Evolutionary conservation across 1,284 basidiomycete species (phyloP).

Genomic region (Cutaneotrichosporon dermatis): DNA sequence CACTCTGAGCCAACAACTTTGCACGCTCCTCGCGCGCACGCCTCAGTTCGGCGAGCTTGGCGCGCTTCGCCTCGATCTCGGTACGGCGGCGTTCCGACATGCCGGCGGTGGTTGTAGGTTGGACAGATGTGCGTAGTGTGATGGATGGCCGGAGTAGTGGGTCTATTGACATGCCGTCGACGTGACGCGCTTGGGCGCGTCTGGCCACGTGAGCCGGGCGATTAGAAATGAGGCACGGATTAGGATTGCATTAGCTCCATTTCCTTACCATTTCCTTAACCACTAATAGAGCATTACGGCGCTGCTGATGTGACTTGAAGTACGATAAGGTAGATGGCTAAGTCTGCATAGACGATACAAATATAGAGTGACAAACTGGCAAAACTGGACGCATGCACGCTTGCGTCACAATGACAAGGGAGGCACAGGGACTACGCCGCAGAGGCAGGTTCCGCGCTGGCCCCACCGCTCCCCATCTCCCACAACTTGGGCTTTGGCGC

Average conservation of each 20-base stretch:
- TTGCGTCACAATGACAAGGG: no score
- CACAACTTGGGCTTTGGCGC: constrained; percentile 71
- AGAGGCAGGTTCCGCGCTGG: not conserved
- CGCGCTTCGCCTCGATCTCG: constrained; percentile 88
- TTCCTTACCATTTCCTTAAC: no score
- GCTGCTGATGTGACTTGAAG: no score
- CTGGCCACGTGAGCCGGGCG: not conserved
- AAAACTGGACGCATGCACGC: not conserved
- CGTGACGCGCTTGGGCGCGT: not conserved
- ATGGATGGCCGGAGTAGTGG: no score
- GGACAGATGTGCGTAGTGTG: not conserved
- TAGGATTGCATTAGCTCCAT: not conserved
- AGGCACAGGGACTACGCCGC: not conserved
- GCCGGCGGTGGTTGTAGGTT: not conserved
- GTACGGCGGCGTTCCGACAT: constrained; percentile 56
- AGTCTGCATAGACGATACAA: not conserved
- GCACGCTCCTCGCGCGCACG: constrained; percentile 45
- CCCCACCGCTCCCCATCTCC: not conserved
- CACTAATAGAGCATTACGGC: no score
- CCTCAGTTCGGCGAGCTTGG: constrained; percentile 70
- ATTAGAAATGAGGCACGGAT: not conserved
- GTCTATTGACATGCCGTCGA: no score
- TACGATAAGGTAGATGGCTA: no score
- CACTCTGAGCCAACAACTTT: constrained; percentile 31
- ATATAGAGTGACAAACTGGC: not conserved